Evolutionary conservation across 768 basidiomycete species (phyloP).

Genomic region (Cytidiella melzeri): DNA sequence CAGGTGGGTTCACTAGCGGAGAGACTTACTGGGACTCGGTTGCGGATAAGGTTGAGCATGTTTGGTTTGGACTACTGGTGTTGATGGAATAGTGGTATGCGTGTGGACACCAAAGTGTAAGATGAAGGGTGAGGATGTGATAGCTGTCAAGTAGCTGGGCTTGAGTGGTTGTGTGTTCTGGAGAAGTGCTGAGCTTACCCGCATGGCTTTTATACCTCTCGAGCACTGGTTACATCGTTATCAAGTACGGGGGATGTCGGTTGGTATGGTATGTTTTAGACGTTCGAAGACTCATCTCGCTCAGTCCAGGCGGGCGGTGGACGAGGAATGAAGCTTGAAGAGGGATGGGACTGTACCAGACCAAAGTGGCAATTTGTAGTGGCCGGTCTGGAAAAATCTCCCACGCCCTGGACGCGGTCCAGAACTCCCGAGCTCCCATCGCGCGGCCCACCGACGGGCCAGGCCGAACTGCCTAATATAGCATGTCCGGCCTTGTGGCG

Average conservation of each 20-base stretch:
- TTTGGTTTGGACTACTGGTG: not conserved
- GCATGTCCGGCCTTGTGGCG: not conserved
- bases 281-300: not conserved
- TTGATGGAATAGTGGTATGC: not conserved
- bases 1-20: too few species aligned
- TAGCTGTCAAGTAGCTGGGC: slow-evolving; percentile 1
- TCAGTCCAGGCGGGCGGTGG: slow-evolving; percentile 5
- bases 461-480: not conserved
- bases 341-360: not conserved
- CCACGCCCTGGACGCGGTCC: not conserved
- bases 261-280: not conserved
- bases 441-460: too few species aligned
- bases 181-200: not conserved
- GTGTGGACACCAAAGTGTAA: not conserved
- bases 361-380: not conserved
- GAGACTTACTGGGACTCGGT: slow-evolving; percentile 7
- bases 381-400: not conserved
- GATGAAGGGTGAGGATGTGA: not conserved
- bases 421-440: too few species aligned
- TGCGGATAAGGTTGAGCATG: slow-evolving; percentile 9
- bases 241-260: slow-evolving; percentile 1
- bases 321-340: too few species aligned
- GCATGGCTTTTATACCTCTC: not conserved
- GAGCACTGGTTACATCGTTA: not conserved
- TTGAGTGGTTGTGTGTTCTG: not conserved